Conservation (phyloP, 129 eudicot genomes). For the Centaurea solstitialis region DNA sequence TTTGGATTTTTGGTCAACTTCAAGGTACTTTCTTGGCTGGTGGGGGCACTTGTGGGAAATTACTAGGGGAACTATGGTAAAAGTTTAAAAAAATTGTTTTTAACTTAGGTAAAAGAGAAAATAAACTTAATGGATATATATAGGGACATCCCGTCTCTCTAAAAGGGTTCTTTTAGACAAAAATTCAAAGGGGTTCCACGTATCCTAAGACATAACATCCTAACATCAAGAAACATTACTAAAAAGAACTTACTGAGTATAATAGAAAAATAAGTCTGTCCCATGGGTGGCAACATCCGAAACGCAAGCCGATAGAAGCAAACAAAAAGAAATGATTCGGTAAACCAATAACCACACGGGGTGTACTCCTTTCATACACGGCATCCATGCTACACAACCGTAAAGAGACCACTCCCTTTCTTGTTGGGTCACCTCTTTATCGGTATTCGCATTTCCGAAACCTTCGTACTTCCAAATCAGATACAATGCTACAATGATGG, state of each 20-base stretch:
- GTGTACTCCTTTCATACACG: conserved; percentile 64
- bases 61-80: too few species aligned
- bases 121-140: too few species aligned
- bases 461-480: conserved; percentile 67
- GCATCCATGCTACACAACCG: conserved; percentile 73
- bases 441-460: conserved; percentile 22
- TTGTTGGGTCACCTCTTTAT: conserved; percentile 31
- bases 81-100: too few species aligned
- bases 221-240: neutral
- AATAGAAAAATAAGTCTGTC: conserved; percentile 52
- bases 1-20: too few species aligned
- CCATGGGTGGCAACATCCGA: conserved; percentile 64
- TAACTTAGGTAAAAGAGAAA: too few species aligned
- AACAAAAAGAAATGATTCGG: conserved; percentile 61
- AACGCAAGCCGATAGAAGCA: conserved; percentile 47
- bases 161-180: too few species aligned
- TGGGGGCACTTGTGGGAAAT: too few species aligned
- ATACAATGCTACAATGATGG: conserved; percentile 48
- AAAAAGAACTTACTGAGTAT: conserved; percentile 85
- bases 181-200: too few species aligned
- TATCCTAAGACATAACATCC: too few species aligned
- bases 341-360: conserved; percentile 63
- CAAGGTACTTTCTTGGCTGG: too few species aligned
- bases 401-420: conserved; percentile 37
- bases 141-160: too few species aligned